Percentiles rank a stretch among this genome's conserved stretches.
Evolutionary conservation across 2,329 filamentous ascomycete species (phyloP).

Genomic region (Bertia moriformis): DNA sequence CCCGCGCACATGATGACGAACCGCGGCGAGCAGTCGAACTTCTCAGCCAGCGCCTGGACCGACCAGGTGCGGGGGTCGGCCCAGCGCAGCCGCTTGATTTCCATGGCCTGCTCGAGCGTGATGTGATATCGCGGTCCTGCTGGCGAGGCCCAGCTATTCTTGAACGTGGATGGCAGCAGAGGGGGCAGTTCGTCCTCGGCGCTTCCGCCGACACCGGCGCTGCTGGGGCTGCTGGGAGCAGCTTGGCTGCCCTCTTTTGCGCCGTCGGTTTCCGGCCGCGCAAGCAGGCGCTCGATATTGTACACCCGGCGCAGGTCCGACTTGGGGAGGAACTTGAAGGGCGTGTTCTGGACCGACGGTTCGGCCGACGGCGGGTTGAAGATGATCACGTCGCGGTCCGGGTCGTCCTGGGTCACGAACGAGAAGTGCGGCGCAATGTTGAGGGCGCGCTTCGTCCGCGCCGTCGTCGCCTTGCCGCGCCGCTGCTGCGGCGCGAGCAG

Average conservation of each 20-base stretch:
- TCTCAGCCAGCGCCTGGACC: conserved; percentile 32
- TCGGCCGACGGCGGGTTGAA: conserved; percentile 41
- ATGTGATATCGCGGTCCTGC: conserved; percentile 29
- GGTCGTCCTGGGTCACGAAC: conserved; percentile 26
- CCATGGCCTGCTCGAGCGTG: conserved; percentile 35
- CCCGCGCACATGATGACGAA: conserved; percentile 45
- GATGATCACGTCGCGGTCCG: conserved; percentile 29
- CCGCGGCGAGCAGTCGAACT: conserved; percentile 37
- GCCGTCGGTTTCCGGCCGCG: conserved; percentile 21
- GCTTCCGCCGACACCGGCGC: conserved; percentile 2
- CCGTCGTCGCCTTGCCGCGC: conserved; percentile 32
- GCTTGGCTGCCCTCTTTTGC: conserved; percentile 16
- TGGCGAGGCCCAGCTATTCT: no score
- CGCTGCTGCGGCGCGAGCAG: conserved; percentile 12
- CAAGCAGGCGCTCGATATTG: conserved; percentile 20
- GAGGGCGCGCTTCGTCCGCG: conserved; percentile 39
- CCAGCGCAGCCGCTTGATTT: conserved; percentile 40
- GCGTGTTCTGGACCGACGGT: conserved; percentile 47
- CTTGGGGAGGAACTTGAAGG: conserved; percentile 48
- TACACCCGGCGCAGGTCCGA: conserved; percentile 35
- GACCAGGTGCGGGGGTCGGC: conserved; percentile 40
- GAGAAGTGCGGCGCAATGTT: conserved; percentile 46
- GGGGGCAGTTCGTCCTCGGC: no score
- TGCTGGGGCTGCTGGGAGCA: conserved; percentile 5
- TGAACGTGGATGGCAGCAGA: conserved; percentile 7